Percentiles rank a stretch among this genome's conserved stretches.
Conservation (phyloP, 1,284 basidiomycete species). For the Ceratobasidium theobromae region DNA sequence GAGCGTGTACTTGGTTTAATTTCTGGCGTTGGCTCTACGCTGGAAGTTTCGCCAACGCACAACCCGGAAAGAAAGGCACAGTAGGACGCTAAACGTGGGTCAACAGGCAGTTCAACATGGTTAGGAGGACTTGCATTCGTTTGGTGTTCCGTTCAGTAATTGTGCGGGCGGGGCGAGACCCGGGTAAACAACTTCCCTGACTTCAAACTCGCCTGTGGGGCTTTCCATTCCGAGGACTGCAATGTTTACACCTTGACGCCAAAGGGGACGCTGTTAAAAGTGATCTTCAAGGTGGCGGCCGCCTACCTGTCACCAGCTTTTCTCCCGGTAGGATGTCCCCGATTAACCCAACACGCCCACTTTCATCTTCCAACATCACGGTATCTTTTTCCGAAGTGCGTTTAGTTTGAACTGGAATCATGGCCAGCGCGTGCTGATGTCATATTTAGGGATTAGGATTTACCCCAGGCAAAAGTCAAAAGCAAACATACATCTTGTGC, state of each 20-base stretch:
- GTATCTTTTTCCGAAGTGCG: constrained; percentile 77
- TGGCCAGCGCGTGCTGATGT: constrained; percentile 80
- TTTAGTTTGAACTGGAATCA: constrained; percentile 73
- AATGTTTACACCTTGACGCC: constrained; percentile 65
- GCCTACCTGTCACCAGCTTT: constrained; percentile 70
- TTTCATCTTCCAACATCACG: constrained; percentile 93
- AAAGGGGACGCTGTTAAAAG: neutral
- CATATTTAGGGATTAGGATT: neutral
- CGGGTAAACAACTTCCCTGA: constrained; percentile 71
- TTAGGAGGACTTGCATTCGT: constrained; percentile 31
- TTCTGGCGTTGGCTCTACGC: neutral
- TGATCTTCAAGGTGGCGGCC: constrained; percentile 37
- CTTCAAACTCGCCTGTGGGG: constrained; percentile 87
- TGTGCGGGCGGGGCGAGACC: constrained; percentile 69
- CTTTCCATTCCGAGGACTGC: constrained; percentile 91
- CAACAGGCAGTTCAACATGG: neutral
- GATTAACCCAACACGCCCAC: constrained; percentile 85
- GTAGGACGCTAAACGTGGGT: neutral
- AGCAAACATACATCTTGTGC: constrained; percentile 75
- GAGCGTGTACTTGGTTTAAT: neutral
- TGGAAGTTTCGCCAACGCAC: neutral
- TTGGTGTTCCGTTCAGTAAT: constrained; percentile 42
- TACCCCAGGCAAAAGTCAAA: constrained; percentile 5
- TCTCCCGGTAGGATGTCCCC: constrained; percentile 56
- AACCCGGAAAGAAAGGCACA: constrained; percentile 21